Base-by-base conservation (phyloP, 2,329 filamentous ascomycete species). In the Neonectria sp. region DNA sequence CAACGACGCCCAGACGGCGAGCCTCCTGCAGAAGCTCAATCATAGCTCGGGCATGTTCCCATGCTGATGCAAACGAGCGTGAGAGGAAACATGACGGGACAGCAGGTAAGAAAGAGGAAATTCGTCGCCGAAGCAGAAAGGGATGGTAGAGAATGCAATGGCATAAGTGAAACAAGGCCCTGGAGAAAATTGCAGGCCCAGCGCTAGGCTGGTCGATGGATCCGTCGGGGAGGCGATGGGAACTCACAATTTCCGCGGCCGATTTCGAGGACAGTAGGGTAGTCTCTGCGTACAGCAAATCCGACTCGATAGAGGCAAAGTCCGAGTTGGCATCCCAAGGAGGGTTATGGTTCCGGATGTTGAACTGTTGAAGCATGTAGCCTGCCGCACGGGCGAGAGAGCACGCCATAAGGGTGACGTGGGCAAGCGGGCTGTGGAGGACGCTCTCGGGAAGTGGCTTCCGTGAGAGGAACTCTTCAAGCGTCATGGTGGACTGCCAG, bases 261-360 rank as follows among this genome's bases (percentile, higher is more conserved):
- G 52, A 48, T 11, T n/a, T 63, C 60, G 6, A 49, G 27, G 21
- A 33, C 49, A 25, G 46, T 17, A 43, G 37, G 13, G 37, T 17
- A 43, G 21, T 49, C 46, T 49, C 46, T 49, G n/a, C 11, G 25
- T 55, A 11, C 3, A 70, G 62, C 5, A 70, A 65, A 24, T 49
- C 49, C 3, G 68, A 68, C 3, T 68, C 60, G 40, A 68, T 65
- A 6, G 65, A 65, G 27, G 60, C 58, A 59, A 55, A 70, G n/a
- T 70, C 68, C 8, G 68, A 70, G 3, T 56, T 59, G 1, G 68
- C 52, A 40, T 70, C 65, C 57, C 64, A 70, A 17, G 68, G 68
- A 12, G 63, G 63, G 7, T 61, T 24, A 7, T 5, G 29, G 25
- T 51, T 57, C 15, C 46, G 21, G 24, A 63, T 5, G 55, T 61